Evolutionary conservation across 768 basidiomycete genomes (phyloP).

Genomic region (Lentinula edodes): DNA sequence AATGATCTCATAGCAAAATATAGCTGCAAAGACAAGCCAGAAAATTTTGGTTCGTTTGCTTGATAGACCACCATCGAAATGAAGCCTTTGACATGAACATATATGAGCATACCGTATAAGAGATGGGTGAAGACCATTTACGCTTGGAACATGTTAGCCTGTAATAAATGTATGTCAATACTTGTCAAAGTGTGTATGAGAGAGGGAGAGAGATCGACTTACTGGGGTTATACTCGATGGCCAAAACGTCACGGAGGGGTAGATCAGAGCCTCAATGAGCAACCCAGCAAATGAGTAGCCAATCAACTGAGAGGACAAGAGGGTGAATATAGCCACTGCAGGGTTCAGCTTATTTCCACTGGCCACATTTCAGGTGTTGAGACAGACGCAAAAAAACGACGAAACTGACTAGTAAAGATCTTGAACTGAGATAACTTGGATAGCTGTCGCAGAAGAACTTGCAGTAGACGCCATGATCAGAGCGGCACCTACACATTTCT

Average conservation of each 20-base stretch:
- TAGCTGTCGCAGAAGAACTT: conserved; percentile 23
- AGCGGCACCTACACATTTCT: neutral
- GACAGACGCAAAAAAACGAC: conserved; percentile 2
- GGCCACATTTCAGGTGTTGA: conserved; percentile 1
- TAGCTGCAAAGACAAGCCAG: conserved; percentile 29
- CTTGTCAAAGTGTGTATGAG: neutral
- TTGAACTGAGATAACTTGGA: conserved; percentile 27
- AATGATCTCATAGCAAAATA: conserved; percentile 30
- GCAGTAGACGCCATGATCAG: conserved; percentile 24
- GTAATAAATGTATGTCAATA: neutral
- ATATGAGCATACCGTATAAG: neutral
- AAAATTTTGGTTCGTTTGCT: conserved; percentile 34
- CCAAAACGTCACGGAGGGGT: conserved; percentile 16
- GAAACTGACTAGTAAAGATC: conserved; percentile 19
- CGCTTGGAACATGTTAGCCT: conserved; percentile 13
- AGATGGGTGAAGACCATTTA: neutral
- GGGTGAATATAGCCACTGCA: conserved; percentile 21
- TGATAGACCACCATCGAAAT: conserved; percentile 20
- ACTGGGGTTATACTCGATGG: conserved; percentile 15
- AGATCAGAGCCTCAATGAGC: conserved; percentile 17
- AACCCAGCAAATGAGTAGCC: conserved; percentile 25
- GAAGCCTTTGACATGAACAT: neutral
- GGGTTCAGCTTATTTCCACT: conserved; percentile 21
- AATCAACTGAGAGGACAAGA: conserved; percentile 20
- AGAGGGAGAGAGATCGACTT: neutral